These are phyloP conservation scores for Salisapilia sapeloensis DNA, from an alignment of 352 stramenopile genomes.

Conservation along the genomic window DNA sequence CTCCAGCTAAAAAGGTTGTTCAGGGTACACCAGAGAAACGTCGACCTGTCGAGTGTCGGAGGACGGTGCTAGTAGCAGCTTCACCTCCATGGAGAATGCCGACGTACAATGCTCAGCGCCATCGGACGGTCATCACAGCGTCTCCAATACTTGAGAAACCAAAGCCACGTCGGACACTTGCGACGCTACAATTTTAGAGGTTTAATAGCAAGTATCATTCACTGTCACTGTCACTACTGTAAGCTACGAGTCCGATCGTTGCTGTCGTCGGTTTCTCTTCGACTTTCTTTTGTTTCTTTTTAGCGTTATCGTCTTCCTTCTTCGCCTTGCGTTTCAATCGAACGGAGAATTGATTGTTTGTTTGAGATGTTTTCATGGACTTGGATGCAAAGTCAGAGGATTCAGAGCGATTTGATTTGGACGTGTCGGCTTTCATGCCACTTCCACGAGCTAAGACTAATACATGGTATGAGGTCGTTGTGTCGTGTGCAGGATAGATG, in stretches of 20 bases:
- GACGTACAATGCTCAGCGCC: not conserved
- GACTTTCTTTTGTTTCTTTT: constrained; percentile 4
- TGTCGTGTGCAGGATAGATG: not conserved
- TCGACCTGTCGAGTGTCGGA: no score
- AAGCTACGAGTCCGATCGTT: constrained; percentile 31
- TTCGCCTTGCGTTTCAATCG: constrained; percentile 1
- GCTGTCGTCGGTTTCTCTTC: constrained; percentile 5
- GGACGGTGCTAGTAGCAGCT: no score
- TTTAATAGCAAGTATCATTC: no score
- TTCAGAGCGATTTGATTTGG: not conserved
- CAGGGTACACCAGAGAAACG: no score
- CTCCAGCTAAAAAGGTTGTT: no score
- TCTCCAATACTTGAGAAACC: not conserved
- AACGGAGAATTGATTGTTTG: no score
- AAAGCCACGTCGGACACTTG: not conserved
- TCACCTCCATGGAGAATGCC: no score
- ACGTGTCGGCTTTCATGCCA: constrained; percentile 7
- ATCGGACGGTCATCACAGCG: not conserved
- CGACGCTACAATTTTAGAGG: no score
- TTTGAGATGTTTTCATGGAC: no score
- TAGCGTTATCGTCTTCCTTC: constrained; percentile 9
- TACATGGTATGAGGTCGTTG: not conserved
- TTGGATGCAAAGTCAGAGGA: no score
- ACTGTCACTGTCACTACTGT: constrained; percentile 54
- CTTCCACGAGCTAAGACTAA: constrained; percentile 39